Percentiles rank a stretch among this genome's conserved stretches.
Evolutionary conservation across 73 alveolate genomes (phyloP).

Genomic region (Tetrahymena malaccensis): DNA sequence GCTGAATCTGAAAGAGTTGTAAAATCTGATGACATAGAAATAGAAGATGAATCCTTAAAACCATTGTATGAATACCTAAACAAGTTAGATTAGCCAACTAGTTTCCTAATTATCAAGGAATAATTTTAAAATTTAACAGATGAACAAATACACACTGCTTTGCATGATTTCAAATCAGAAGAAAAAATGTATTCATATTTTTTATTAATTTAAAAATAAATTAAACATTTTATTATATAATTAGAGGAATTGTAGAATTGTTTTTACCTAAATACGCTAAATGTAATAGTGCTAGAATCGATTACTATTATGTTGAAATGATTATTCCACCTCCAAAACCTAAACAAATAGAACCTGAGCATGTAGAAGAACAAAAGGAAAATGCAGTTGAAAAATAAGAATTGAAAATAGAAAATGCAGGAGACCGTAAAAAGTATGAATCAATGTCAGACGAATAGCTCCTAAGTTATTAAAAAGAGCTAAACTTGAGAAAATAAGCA

Average conservation of each 20-base stretch:
- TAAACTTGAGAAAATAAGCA: not conserved
- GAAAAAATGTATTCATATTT: not conserved
- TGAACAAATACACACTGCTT: not conserved
- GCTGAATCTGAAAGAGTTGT: not conserved
- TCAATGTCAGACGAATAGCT: not conserved
- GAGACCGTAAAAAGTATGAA: not conserved
- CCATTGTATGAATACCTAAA: not conserved
- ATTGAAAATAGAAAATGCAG: not conserved
- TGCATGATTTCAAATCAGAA: not conserved
- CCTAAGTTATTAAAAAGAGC: not conserved
- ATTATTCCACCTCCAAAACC: not conserved
- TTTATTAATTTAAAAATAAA: not conserved
- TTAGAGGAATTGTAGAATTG: not conserved
- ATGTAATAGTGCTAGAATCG: not conserved
- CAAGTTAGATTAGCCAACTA: not conserved
- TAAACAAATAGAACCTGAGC: not conserved
- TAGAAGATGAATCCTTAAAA: not conserved
- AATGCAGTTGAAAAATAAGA: not conserved
- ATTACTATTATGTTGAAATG: not conserved
- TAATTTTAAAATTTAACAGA: not conserved
- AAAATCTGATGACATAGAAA: not conserved
- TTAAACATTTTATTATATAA: not conserved
- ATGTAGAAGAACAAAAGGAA: not conserved
- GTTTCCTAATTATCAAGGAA: not conserved
- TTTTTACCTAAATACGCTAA: not conserved